A percentile compares a stretch with the other conserved stretches of the same genome.
phyloP scores from a whole-genome alignment of 495 filamentous ascomycete species.

The Penicillium maclennaniae region DNA sequence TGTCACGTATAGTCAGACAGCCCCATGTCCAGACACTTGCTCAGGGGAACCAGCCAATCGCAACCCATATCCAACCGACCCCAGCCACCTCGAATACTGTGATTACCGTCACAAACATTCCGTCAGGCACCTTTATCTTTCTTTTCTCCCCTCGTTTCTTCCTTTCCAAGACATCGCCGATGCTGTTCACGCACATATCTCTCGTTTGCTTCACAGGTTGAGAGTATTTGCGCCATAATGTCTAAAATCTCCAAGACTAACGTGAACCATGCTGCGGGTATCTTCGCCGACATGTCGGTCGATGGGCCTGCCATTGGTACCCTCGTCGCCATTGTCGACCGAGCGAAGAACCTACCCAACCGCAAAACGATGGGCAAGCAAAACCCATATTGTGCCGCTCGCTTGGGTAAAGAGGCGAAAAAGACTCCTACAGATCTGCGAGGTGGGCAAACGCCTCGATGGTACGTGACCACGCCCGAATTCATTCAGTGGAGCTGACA shows the following conservation, averaged over 20 bases:
- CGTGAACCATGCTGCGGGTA: slow-evolving; percentile 76
- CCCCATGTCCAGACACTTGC: slow-evolving; percentile 10
- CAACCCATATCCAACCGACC: neutral
- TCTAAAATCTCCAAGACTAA: slow-evolving; percentile 33
- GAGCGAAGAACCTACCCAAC: slow-evolving; percentile 94
- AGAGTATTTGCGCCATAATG: slow-evolving; percentile 21
- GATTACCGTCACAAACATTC: slow-evolving; percentile 24
- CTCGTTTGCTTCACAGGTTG: slow-evolving; percentile 1
- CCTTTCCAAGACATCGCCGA: slow-evolving; percentile 11
- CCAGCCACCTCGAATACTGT: slow-evolving; percentile 29
- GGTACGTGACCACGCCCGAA: slow-evolving; percentile 53
- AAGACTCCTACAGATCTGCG: slow-evolving; percentile 93
- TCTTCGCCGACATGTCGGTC: slow-evolving; percentile 91
- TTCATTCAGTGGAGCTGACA: slow-evolving; percentile 12
- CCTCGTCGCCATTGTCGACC: slow-evolving; percentile 85
- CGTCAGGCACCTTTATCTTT: slow-evolving; percentile 15
- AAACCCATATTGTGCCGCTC: slow-evolving; percentile 92
- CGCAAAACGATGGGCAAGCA: slow-evolving; percentile 96
- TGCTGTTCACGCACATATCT: slow-evolving; percentile 6
- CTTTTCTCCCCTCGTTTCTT: slow-evolving; percentile 9
- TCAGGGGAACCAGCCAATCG: slow-evolving; percentile 26
- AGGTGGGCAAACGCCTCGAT: slow-evolving; percentile 93
- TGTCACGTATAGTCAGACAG: slow-evolving; percentile 17
- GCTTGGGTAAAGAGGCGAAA: slow-evolving; percentile 95
- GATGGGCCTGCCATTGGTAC: slow-evolving; percentile 95